phyloP scores from a whole-genome alignment of 225 moss, liverwort and hornwort species.

The Takakia lepidozioides region DNA sequence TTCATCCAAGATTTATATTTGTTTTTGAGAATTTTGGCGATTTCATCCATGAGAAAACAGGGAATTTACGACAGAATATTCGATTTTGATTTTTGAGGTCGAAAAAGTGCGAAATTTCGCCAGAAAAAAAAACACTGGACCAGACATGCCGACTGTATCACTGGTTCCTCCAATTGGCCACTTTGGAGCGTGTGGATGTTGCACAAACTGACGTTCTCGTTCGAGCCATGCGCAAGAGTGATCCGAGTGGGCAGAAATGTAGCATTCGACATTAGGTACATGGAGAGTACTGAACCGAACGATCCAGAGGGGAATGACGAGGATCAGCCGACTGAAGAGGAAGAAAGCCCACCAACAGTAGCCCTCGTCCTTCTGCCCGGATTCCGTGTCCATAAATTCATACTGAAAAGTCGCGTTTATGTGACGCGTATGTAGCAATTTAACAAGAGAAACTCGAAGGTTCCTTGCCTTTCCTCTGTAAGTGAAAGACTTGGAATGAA shows the following conservation, averaged over 20 bases:
- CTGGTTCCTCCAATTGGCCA: constrained; percentile 6
- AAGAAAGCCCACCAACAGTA: neutral
- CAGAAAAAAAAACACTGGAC: too few relatives aligned
- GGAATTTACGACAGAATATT: too few relatives aligned
- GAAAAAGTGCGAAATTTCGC: too few relatives aligned
- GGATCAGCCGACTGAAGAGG: neutral
- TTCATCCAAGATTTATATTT: too few relatives aligned
- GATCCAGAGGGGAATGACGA: neutral
- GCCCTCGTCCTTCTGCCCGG: neutral
- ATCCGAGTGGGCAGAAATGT: neutral
- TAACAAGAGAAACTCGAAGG: too few relatives aligned
- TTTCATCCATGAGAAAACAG: too few relatives aligned
- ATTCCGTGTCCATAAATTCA: neutral
- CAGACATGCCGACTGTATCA: too few relatives aligned
- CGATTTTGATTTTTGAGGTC: too few relatives aligned
- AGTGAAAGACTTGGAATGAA: too few relatives aligned
- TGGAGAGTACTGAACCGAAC: neutral
- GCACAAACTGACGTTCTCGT: neutral
- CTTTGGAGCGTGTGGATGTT: constrained; percentile 3
- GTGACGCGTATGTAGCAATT: too few relatives aligned
- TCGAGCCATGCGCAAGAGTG: constrained; percentile 3
- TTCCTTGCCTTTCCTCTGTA: too few relatives aligned
- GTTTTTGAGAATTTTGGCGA: too few relatives aligned
- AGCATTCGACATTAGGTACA: constrained; percentile 1
- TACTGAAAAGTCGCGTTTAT: constrained; percentile 1